Percentiles rank a stretch among this genome's conserved stretches.
Evolutionary conservation across 441 rosid species (phyloP).

Genomic region (Arabidopsis hybrid): DNA sequence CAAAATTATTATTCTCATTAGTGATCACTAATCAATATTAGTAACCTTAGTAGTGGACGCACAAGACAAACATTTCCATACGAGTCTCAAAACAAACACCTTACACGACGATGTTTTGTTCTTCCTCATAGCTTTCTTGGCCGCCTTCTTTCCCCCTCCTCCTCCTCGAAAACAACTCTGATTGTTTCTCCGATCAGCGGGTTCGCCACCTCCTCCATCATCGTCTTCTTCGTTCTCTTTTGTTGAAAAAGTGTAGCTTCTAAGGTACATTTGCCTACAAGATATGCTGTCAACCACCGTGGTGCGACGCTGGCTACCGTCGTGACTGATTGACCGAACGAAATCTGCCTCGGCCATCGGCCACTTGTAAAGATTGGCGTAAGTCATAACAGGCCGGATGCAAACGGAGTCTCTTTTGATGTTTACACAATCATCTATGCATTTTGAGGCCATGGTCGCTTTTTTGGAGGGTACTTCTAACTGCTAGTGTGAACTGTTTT

Average conservation of each 20-base stretch:
- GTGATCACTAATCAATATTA: constrained; percentile 11
- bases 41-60: constrained; percentile 22
- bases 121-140: constrained; percentile 5
- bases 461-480: constrained; percentile 12
- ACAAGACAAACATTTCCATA: constrained; percentile 30
- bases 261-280: constrained; percentile 40
- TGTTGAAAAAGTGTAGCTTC: constrained; percentile 35
- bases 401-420: neutral
- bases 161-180: neutral
- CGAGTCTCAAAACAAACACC: constrained; percentile 8
- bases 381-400: neutral
- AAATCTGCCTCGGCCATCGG: constrained; percentile 36
- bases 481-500: neutral
- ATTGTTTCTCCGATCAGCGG: neutral
- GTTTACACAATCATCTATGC: constrained; percentile 17
- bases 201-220: neutral
- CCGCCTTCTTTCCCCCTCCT: neutral
- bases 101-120: constrained; percentile 19
- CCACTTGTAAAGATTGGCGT: constrained; percentile 30
- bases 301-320: neutral
- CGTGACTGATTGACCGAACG: constrained; percentile 25
- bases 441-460: constrained; percentile 21
- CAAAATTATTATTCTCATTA: neutral
- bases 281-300: constrained; percentile 19
- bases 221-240: neutral